Base-by-base conservation (phyloP, 192 early-diverging fungal species). In the Coemansia guatemalensis region DNA sequence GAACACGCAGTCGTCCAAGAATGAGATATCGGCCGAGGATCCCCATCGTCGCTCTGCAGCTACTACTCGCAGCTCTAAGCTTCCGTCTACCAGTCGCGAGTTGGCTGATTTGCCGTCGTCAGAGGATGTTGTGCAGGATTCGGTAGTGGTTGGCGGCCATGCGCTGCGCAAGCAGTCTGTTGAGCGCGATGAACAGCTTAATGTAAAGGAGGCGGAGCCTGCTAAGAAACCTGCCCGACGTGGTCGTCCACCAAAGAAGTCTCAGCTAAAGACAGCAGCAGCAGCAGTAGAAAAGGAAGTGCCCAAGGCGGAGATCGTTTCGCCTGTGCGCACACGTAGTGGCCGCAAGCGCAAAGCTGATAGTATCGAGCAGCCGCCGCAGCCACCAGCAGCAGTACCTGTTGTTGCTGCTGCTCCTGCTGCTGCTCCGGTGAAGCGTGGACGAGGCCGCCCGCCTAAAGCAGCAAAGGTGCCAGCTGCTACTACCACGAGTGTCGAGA, bases 121-220 rank as follows among this genome's bases (percentile, higher is more conserved):
- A 8, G 53, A 24, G 23, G 20, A 25, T 54, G 39, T 27, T n/a
- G 53, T 47, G 18, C 9, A 14, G 21, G 53, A 23, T 21, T 49
- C 20, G 1, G 47, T 59, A 14, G 41, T 56, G 6, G 62, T 64
- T 0, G 56, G 56, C 24, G 56, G 64, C 8, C 57, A 58, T 20
- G 48, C 57, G 3, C 32, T 65, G 48, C 65, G 65, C 27, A 39
- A 39, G 11, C 35, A 39, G 9, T 39, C 35, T 4, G 35, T 9
- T 39, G 35, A 39, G 11, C 9, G 6, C 2, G 58, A 49, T 8
- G 58, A 48, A 17, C 24, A 30, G 60, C 29, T 48, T 30, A 7
- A 24, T 4, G 39, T 25, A 4, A 21, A 24, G 25, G 29, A 44
- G 6, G 35, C 33, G 9, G 0, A 22, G 17, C 35, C 53, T 32